phyloP scores from a whole-genome alignment of 192 early-diverging fungal genomes.

The Mortierella claussenii region DNA sequence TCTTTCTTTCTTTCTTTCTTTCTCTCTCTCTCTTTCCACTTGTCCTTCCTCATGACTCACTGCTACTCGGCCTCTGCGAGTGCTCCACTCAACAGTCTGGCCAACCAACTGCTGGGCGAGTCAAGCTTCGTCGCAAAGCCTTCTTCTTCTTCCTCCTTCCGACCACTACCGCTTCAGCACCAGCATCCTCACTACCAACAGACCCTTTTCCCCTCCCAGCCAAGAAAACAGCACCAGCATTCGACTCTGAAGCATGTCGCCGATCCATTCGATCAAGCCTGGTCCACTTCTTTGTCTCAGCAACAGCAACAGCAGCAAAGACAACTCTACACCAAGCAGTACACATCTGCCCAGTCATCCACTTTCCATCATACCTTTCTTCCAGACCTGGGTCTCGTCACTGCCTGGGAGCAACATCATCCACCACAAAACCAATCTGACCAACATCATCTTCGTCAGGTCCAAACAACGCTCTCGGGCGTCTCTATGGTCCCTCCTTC shows the following conservation, averaged over 20 bases:
- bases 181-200: not conserved
- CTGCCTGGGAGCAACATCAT: conserved; percentile 36
- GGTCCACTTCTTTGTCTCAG: conserved; percentile 12
- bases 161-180: not conserved
- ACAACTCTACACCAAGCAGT: not conserved
- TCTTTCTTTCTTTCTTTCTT: not conserved
- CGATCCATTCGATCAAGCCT: conserved; percentile 29
- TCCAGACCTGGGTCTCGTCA: conserved; percentile 30
- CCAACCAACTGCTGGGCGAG: conserved; percentile 37
- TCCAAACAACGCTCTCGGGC: conserved; percentile 9
- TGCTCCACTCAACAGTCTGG: conserved; percentile 31
- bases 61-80: conserved; percentile 32
- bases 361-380: conserved; percentile 1
- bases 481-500: not conserved
- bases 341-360: not conserved
- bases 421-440: not conserved
- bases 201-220: conserved; percentile 9
- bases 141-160: not conserved
- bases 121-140: conserved; percentile 18
- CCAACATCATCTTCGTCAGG: not conserved
- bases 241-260: not conserved
- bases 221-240: conserved; percentile 2
- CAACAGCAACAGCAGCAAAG: conserved; percentile 2
- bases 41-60: conserved; percentile 12
- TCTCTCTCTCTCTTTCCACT: not conserved